phyloP scores from a whole-genome alignment of 1,284 basidiomycete genomes.

The Ustilago sp. region DNA sequence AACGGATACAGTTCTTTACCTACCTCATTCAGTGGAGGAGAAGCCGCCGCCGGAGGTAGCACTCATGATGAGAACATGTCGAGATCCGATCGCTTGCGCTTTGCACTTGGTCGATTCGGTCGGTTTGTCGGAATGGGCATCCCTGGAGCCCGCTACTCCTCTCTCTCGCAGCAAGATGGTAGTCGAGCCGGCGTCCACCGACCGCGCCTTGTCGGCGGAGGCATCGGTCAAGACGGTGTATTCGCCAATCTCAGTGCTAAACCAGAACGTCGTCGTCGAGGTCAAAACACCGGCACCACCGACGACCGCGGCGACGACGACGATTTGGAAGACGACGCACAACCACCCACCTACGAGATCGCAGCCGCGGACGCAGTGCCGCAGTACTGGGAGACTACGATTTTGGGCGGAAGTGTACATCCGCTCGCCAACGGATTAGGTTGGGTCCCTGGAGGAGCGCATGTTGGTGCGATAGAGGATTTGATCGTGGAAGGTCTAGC shows the following conservation, averaged over 20 bases:
- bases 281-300: conserved; percentile 21
- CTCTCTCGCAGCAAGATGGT: conserved; percentile 36
- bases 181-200: conserved; percentile 32
- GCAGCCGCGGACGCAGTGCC: conserved; percentile 93
- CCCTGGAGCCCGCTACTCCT: conserved; percentile 63
- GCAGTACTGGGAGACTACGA: conserved; percentile 96
- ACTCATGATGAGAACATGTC: conserved; percentile 23
- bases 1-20: conserved; percentile 42
- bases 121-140: conserved; percentile 66
- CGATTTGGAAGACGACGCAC: conserved; percentile 73
- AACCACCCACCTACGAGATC: conserved; percentile 80
- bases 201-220: conserved; percentile 74
- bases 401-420: conserved; percentile 73
- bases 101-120: conserved; percentile 62
- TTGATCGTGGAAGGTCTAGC: conserved; percentile 74
- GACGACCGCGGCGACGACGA: conserved; percentile 76
- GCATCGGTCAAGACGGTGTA: conserved; percentile 89
- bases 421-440: conserved; percentile 72
- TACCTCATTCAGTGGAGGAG: conserved; percentile 16
- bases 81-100: conserved; percentile 50
- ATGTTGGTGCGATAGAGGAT: conserved; percentile 71
- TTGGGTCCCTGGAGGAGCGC: conserved; percentile 65
- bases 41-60: conserved; percentile 6
- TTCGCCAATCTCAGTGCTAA: conserved; percentile 96
- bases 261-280: conserved; percentile 73